These are phyloP conservation scores for Coemansia reversa DNA, from an alignment of 192 early-diverging fungal genomes.

Conservation along the genomic window DNA sequence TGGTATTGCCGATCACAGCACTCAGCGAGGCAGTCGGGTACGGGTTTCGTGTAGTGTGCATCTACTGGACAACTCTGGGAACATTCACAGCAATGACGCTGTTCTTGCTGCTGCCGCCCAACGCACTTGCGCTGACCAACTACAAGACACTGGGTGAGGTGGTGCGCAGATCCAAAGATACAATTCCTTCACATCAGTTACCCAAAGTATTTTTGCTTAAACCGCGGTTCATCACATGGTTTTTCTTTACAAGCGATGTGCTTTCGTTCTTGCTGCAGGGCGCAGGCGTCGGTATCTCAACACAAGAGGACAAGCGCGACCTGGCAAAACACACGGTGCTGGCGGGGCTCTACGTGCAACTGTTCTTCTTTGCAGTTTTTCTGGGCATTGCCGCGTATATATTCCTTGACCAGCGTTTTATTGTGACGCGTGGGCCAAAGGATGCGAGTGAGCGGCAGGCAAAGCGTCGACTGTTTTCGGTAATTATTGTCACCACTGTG, in stretches of 20 bases:
- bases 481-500: conserved; percentile 34
- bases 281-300: conserved; percentile 34
- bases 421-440: conserved; percentile 11
- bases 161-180: conserved; percentile 11
- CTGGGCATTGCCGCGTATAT: conserved; percentile 18
- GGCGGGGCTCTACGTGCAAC: conserved; percentile 39
- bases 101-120: conserved; percentile 50
- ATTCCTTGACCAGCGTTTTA: conserved; percentile 15
- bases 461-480: conserved; percentile 30
- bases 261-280: conserved; percentile 51
- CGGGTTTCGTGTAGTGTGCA: conserved; percentile 33
- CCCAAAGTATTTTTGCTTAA: conserved; percentile 26
- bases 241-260: conserved; percentile 55
- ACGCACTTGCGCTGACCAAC: conserved; percentile 52
- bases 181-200: not conserved
- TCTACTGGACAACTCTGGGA: conserved; percentile 34
- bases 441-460: conserved; percentile 12
- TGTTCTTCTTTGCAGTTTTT: conserved; percentile 37
- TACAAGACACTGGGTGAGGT: conserved; percentile 52
- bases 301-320: conserved; percentile 7
- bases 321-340: conserved; percentile 38
- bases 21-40: conserved; percentile 46
- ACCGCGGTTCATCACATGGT: conserved; percentile 49
- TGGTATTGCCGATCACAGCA: conserved; percentile 41
- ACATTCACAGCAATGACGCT: conserved; percentile 39